Base-by-base conservation (phyloP, 495 filamentous ascomycete genomes). In the Penicillium psychrofluorescens region DNA sequence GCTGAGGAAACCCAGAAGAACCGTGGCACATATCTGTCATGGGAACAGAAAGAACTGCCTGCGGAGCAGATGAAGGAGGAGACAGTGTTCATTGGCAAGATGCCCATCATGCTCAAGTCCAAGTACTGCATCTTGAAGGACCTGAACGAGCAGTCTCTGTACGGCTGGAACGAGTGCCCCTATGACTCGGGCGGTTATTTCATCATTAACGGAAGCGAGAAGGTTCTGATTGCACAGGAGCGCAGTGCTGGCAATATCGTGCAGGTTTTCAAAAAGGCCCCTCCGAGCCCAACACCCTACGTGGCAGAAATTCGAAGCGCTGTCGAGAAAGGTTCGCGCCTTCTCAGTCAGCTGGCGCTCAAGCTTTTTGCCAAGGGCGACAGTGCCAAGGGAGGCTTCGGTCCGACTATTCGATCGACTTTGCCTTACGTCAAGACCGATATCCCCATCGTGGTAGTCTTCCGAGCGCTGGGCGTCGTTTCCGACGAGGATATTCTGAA, bases 111-210 rank as follows among this genome's bases (percentile, higher is more conserved):
- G 92, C 77, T 97, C 43, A 95, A 95, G 68, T 94, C 88, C 3
- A 85, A 90, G 57, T 87, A 90, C 51, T 99, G 92, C 70, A 84
- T 88, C 40, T 67, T 99, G 49, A 84, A 84, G 54, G 81, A 85
- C 45, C 74, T 90, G 53, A 76, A 75, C 40, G 90, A 96, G 46
- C 79, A 87, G 41, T 79, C 83, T 12, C 74, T 97, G 1, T 95
- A 91, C 56, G 71, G 81, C 9, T 81, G 87, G 64, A 91, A 91
- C 57, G 92, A 99, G 65, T 99, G 92, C 44, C 92, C 94, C 0
- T 97, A 95, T 62, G 92, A 99, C 57, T 91, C 92, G 51, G 92
- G 92, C 38, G 92, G 92, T 44, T 99, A 99, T 53, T 99, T 99
- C 63, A 84, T 99, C 48, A 97, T 99, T 69, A 99, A 97, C 67